Evolutionary conservation across 1,284 basidiomycete genomes (phyloP), one percentile per base, ranked within the genome.

Genomic region (Mycena citricolor): DNA sequence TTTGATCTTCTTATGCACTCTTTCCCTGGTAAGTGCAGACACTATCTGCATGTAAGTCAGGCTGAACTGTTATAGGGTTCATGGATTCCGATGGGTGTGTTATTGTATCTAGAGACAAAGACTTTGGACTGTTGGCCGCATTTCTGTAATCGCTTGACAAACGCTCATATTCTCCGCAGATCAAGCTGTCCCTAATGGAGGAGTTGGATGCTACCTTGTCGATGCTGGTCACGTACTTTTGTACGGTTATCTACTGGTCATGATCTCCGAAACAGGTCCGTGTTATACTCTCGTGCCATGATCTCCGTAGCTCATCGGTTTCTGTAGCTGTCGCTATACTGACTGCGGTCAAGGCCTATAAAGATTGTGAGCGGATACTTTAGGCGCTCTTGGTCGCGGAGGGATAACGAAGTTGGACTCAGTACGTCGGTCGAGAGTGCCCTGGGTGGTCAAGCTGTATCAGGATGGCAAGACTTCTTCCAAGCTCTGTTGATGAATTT

Each of bases 221-320:
- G 32, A 60, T 22, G 65, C 69, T 1, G 63, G 63, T 41, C 54
- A 60, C 10, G 59, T 71, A 21, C 66, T 71, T 22, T 61, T 70
- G 25, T 49, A 67, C 13, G 64, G 65, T 2, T 74, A 70, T 45
- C 54, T 71, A 8, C 47, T 68, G n/a, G 54, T 74, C 5, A 56
- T 67, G 16, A 7, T 68, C 4, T 66, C 60, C 4, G 71, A 74
- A 57, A 72, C 69, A 2, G 59, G 71, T 71, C 36, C 29, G 65
- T 60, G 12, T n/a, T n/a, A n/a, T n/a, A n/a, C n/a, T n/a, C n/a
- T n/a, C n/a, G n/a, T n/a, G 16, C 17, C 19, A 19, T 24, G 12
- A n/a, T n/a, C 30, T 23, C n/a, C 20, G 10, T 16, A 12, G 25
- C 16, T 7, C 10, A 11, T 14, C 29, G 23, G 22, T 39, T 44